These are phyloP conservation scores for Paxillus involutus DNA, from an alignment of 768 basidiomycete species.

Conservation along the genomic window DNA sequence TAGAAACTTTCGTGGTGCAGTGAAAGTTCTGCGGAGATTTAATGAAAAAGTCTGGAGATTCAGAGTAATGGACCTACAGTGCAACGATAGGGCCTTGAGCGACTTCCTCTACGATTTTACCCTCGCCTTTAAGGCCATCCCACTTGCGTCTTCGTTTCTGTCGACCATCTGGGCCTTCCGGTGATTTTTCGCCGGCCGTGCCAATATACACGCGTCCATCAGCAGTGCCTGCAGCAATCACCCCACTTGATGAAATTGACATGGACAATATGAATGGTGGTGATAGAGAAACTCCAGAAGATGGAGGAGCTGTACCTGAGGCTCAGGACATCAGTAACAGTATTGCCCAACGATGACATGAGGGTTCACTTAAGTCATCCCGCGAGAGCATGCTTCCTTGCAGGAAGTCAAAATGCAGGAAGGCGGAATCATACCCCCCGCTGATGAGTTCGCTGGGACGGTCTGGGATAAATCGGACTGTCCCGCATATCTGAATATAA, in stretches of 20 bases:
- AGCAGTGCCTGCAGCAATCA: conserved; percentile 71
- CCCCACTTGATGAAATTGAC: conserved; percentile 56
- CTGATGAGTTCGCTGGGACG: conserved; percentile 72
- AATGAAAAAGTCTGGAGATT: neutral
- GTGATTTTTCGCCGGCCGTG: conserved; percentile 59
- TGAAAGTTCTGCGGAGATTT: conserved; percentile 46
- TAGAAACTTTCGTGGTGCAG: conserved; percentile 43
- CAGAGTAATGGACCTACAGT: conserved; percentile 43
- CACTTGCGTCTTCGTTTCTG: conserved; percentile 67
- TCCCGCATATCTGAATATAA: conserved; percentile 60
- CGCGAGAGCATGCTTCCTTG: conserved; percentile 59
- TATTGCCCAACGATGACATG: neutral
- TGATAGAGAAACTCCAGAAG: conserved; percentile 56
- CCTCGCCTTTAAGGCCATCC: conserved; percentile 60
- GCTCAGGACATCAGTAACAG: neutral
- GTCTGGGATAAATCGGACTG: conserved; percentile 69
- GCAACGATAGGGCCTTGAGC: conserved; percentile 77
- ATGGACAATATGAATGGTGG: conserved; percentile 74
- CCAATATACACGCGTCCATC: conserved; percentile 75
- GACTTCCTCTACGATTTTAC: conserved; percentile 46
- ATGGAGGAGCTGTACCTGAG: conserved; percentile 38
- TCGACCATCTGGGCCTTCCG: conserved; percentile 22
- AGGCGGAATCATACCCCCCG: conserved; percentile 69
- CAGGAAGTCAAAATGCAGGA: conserved; percentile 67
- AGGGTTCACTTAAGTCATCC: conserved; percentile 52